Conservation (phyloP, 805 yeast genomes). For the Ogataea degrootiae region DNA sequence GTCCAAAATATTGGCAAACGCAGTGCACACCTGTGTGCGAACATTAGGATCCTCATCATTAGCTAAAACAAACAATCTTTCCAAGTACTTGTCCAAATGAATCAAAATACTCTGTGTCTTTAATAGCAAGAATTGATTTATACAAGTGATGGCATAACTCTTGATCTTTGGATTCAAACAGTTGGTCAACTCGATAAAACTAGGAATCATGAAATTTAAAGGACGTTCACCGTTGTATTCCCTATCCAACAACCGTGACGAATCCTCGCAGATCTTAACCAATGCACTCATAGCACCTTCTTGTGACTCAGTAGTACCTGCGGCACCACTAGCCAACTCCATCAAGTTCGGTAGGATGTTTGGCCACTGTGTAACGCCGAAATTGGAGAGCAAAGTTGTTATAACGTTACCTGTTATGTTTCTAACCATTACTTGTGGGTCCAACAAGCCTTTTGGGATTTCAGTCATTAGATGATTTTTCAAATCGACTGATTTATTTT, state of each 20-base stretch:
- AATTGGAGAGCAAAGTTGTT: constrained; percentile 66
- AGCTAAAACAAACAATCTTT: constrained; percentile 66
- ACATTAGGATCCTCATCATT: constrained; percentile 53
- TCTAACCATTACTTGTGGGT: constrained; percentile 56
- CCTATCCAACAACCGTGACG: constrained; percentile 57
- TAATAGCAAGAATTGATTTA: constrained; percentile 70
- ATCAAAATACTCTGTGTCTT: constrained; percentile 61
- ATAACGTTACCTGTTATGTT: constrained; percentile 90
- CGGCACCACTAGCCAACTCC: constrained; percentile 48
- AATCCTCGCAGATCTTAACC: constrained; percentile 87
- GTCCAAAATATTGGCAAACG: constrained; percentile 69
- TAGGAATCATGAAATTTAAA: constrained; percentile 59
- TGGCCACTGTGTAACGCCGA: constrained; percentile 73
- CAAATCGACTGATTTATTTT: constrained; percentile 24
- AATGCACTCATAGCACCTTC: constrained; percentile 81
- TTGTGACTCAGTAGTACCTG: constrained; percentile 40
- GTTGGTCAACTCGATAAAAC: constrained; percentile 49
- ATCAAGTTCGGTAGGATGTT: constrained; percentile 63
- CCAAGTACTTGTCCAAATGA: constrained; percentile 62
- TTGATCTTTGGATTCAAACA: constrained; percentile 45
- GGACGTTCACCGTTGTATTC: constrained; percentile 67
- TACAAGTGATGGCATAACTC: constrained; percentile 61
- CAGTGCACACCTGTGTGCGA: constrained; percentile 68
- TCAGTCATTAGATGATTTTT: constrained; percentile 33
- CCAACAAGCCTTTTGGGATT: constrained; percentile 45